Conservation (phyloP, 371 early-diverging fungal species). For the Mortierella sp. region DNA sequence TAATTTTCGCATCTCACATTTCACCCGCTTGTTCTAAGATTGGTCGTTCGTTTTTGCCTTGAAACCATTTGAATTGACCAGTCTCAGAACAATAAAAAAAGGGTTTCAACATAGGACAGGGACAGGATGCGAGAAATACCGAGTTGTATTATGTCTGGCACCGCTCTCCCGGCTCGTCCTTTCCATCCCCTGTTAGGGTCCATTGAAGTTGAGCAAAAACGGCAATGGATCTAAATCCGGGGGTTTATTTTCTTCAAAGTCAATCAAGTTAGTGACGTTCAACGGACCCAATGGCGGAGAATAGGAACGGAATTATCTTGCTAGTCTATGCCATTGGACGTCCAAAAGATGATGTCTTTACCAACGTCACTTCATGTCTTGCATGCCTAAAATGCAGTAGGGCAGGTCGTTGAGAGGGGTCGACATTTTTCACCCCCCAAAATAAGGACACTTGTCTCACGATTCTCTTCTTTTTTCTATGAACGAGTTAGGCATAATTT, state of each 20-base stretch:
- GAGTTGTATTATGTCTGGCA: no score
- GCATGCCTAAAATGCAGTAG: neutral
- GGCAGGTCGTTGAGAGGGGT: neutral
- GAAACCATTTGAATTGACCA: neutral
- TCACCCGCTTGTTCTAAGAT: no score
- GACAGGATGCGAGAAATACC: neutral
- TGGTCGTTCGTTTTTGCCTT: neutral
- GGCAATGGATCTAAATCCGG: neutral
- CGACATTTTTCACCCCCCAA: neutral
- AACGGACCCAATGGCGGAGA: neutral
- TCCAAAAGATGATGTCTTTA: neutral
- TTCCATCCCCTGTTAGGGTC: neutral
- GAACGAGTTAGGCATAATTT: neutral
- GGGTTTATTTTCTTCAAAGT: neutral
- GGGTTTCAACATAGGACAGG: neutral
- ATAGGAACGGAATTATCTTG: neutral
- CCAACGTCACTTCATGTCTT: neutral
- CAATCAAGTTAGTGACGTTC: neutral
- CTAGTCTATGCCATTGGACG: neutral
- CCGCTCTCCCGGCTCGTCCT: neutral
- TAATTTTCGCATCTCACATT: no score
- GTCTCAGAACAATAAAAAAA: neutral
- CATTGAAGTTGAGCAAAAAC: neutral
- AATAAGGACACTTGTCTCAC: neutral
- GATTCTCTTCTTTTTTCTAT: neutral